A percentile compares a stretch with the other conserved stretches of the same genome.
Evolutionary conservation across 192 early-diverging fungal genomes (phyloP).

Genomic region (Backusella psychrophila): DNA sequence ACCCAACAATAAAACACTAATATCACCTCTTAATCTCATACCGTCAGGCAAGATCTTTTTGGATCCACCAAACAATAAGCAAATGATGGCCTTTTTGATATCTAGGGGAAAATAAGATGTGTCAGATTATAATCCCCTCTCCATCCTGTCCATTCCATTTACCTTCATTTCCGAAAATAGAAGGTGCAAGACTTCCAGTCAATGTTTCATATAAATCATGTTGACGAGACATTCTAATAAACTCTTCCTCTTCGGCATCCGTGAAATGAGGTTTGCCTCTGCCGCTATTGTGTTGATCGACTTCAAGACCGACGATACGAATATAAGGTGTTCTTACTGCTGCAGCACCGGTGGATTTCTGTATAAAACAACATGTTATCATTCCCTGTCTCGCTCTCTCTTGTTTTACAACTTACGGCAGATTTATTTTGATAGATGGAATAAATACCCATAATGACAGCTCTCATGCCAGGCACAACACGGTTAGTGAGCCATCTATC

Average conservation of each 20-base stretch:
- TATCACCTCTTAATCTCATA: slow-evolving; percentile 96
- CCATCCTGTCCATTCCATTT: not conserved
- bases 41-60: slow-evolving; percentile 95
- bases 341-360: slow-evolving; percentile 76
- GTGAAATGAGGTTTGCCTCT: slow-evolving; percentile 75
- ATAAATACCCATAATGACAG: slow-evolving; percentile 93
- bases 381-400: not conserved
- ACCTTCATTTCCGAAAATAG: slow-evolving; percentile 93
- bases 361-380: not conserved
- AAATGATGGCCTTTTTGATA: slow-evolving; percentile 95
- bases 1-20: slow-evolving; percentile 95
- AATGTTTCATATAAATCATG: slow-evolving; percentile 91
- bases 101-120: slow-evolving; percentile 45
- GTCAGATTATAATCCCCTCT: not conserved
- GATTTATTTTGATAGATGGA: slow-evolving; percentile 85
- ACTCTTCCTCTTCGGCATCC: slow-evolving; percentile 92
- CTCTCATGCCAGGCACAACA: slow-evolving; percentile 92
- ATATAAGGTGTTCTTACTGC: slow-evolving; percentile 94
- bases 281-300: slow-evolving; percentile 63
- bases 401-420: slow-evolving; percentile 22
- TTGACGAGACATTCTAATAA: slow-evolving; percentile 78
- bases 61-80: slow-evolving; percentile 95
- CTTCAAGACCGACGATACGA: slow-evolving; percentile 88
- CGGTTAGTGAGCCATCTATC: slow-evolving; percentile 88
- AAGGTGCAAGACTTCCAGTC: slow-evolving; percentile 91